A percentile compares a stretch with the other conserved stretches of the same genome.
Evolutionary conservation across 441 rosid species (phyloP).

Genomic region (Jatropha multifida): DNA sequence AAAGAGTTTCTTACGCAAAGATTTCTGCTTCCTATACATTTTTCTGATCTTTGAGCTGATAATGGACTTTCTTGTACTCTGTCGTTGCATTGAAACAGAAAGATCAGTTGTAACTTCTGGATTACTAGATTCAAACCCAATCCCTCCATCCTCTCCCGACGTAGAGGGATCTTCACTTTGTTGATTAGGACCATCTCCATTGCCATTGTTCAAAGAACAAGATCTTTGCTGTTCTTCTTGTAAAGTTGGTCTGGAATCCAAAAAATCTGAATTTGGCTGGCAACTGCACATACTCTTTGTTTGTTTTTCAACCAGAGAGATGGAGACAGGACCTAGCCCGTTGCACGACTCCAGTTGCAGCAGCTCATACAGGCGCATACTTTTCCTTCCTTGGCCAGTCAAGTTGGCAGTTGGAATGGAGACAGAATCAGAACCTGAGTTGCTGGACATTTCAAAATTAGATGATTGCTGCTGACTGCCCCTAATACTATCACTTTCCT

Average conservation of each 20-base stretch:
- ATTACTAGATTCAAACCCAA: constrained; percentile 39
- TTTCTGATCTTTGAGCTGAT: constrained; percentile 66
- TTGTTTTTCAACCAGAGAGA: constrained; percentile 28
- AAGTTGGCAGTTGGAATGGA: constrained; percentile 42
- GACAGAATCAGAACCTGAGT: constrained; percentile 31
- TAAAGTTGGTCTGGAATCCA: constrained; percentile 26
- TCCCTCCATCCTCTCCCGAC: constrained; percentile 64
- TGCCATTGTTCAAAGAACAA: constrained; percentile 33
- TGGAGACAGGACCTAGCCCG: constrained; percentile 33
- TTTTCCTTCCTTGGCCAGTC: constrained; percentile 64
- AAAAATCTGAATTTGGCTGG: constrained; percentile 33
- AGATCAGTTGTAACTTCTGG: constrained; percentile 30
- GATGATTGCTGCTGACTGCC: constrained; percentile 27
- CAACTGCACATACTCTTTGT: constrained; percentile 31
- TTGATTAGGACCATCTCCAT: constrained; percentile 37
- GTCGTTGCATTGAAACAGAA: constrained; percentile 49
- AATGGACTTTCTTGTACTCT: constrained; percentile 49
- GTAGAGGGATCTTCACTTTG: constrained; percentile 66
- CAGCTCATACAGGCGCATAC: constrained; percentile 83
- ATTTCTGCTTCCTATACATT: constrained; percentile 80
- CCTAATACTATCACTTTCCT: constrained; percentile 40
- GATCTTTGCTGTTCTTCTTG: constrained; percentile 32
- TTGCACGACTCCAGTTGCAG: constrained; percentile 74
- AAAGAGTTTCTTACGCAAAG: constrained; percentile 81
- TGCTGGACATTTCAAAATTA: constrained; percentile 29